A percentile compares a stretch with the other conserved stretches of the same genome.
Evolutionary conservation across 257 asterid species (phyloP).

Genomic region (Przewalskia tangutica): DNA sequence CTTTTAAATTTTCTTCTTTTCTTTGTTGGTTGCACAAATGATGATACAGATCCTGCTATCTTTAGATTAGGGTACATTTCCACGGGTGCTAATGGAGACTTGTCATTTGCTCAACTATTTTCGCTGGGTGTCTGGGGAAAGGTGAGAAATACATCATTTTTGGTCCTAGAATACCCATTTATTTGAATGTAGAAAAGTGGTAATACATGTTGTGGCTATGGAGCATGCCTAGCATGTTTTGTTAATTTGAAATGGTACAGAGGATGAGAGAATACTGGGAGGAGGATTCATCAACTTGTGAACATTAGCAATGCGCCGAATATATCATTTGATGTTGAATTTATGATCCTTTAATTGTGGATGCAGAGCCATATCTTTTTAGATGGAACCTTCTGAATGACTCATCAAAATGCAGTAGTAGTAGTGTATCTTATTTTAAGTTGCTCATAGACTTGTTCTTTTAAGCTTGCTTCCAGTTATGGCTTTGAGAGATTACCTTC

Average conservation of each 20-base stretch:
- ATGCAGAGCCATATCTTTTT: not conserved
- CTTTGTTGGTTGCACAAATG: not conserved
- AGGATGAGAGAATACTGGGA: not conserved
- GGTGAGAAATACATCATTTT: not conserved
- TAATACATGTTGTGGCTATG: not conserved
- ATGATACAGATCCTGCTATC: not conserved
- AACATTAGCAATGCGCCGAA: not conserved
- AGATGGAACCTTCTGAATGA: not conserved
- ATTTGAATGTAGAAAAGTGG: not conserved
- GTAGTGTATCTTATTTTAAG: not conserved
- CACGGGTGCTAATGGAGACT: not conserved
- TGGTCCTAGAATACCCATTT: not conserved
- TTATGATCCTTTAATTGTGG: not conserved
- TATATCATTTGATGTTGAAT: not conserved
- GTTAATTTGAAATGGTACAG: not conserved
- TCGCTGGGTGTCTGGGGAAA: not conserved
- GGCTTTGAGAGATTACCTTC: conserved; percentile 1
- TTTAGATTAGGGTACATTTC: not conserved
- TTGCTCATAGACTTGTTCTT: not conserved
- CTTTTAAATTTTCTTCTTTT: not conserved
- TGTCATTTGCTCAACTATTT: not conserved
- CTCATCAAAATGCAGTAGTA: not conserved
- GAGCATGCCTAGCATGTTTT: not conserved
- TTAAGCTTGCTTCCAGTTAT: not conserved
- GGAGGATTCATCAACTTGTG: not conserved